These are phyloP conservation scores for Hepatocystis sp. DNA, from an alignment of 169 alveolate genomes.

Conservation along the genomic window DNA sequence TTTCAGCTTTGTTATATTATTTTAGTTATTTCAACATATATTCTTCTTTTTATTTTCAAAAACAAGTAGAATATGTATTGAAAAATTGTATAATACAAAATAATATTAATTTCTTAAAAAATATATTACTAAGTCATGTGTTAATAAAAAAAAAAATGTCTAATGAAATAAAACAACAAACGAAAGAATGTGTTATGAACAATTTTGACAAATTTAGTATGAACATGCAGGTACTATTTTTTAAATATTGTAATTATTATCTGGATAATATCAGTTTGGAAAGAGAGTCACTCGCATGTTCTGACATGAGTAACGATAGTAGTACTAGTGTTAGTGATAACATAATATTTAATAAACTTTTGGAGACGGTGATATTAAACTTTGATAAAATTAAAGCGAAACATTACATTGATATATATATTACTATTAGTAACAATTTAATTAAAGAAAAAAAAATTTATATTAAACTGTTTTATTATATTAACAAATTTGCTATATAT, in stretches of 20 bases:
- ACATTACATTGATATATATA: constrained; percentile 34
- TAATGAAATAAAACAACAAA: constrained; percentile 25
- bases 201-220: constrained; percentile 19
- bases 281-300: no score
- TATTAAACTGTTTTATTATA: constrained; percentile 53
- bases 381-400: constrained; percentile 27
- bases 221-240: constrained; percentile 8
- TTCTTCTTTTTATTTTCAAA: constrained; percentile 44
- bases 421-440: constrained; percentile 30
- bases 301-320: no score
- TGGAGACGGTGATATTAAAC: constrained; percentile 16
- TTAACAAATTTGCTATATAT: constrained; percentile 31
- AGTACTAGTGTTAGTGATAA: no score
- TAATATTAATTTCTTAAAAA: constrained; percentile 10
- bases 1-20: constrained; percentile 41
- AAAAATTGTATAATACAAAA: constrained; percentile 17
- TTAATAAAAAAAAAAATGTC: constrained; percentile 21
- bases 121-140: constrained; percentile 50
- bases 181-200: constrained; percentile 36
- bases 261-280: no score
- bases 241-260: constrained; percentile 40
- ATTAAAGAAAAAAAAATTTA: constrained; percentile 25
- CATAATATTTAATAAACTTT: constrained; percentile 9
- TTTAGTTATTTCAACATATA: constrained; percentile 45
- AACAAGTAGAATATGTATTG: constrained; percentile 41